Evolutionary conservation across 139 green algal genomes (phyloP), one percentile per base, ranked within the genome.

Genomic region (Nannochloris sp.): DNA sequence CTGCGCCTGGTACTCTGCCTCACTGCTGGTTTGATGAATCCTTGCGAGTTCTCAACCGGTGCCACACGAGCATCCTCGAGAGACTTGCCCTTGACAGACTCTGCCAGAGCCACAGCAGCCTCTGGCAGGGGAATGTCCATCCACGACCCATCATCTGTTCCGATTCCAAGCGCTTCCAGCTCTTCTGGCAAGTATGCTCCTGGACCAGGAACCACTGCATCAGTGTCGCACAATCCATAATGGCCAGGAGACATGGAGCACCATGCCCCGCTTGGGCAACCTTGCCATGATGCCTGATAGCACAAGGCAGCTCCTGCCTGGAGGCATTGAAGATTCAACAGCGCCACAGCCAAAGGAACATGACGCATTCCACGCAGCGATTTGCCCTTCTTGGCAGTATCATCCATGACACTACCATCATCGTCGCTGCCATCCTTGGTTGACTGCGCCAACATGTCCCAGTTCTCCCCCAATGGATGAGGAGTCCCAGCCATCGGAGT

Each of bases 131-230:
- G 46, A 2, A 20, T 9, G n/a, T 53, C 16, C 46, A 53, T 20
- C 46, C 46, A 53, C 20, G 46, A 53, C 8, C n/a, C n/a, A 37
- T 17, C n/a, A 0, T 37, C 50, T 30, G 50, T 25, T 59, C 61
- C 49, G 20, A 76, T 49, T 16, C 69, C 69, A 20, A 61, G 62
- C 55, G 62, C 55, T 29, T 62, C 59, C 56, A 76, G 69, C 56
- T 71, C 51, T 31, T 63, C 13, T 17, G 43, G 29, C 5, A 61
- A 36, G 69, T 76, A 76, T 57, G 63, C 69, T 25, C 51, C 40
- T 49, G 69, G 56, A 14, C 61, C 69, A 6, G 69, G 69, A 31
- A 76, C 45, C 14, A 30, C 16, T 37, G 69, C 69, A 8, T 2
- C 1, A 17, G 30, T 37, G 14, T 68, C 51, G 43, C 69, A 76